Evolutionary conservation across 1,139 yeast genomes (phyloP), one percentile per base, ranked within the genome.

Genomic region (Yamadazyma triangularis): DNA sequence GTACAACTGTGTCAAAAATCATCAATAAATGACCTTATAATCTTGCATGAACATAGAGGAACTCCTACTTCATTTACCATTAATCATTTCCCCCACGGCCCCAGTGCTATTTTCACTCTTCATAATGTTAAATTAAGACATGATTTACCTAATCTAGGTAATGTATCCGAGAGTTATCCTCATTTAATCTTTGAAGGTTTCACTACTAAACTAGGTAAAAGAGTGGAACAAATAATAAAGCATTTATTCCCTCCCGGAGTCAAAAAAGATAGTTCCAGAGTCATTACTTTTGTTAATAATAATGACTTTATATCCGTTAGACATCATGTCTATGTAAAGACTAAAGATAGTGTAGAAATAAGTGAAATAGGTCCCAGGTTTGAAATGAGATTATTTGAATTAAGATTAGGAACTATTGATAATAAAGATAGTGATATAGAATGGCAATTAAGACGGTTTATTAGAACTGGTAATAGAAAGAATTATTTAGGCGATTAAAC

Each of bases 311-410:
- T 91, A 35, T 77, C 88, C 37, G 96, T 91, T 5, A 75, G 99
- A 58, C 98, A 91, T 53, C 99, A 91, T 53, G 85, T 93, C 2
- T 93, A 84, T 53, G 95, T 89, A 9, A 79, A 77, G 50, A 87
- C 96, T 1, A 78, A 83, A 45, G 96, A 88, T 38, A 76, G 82
- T 22, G 95, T 88, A 3, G 98, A 91, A 53, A 62, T 91, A 39
- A 91, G 96, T 40, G 99, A 91, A 53, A 84, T 93, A 24, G 99
- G 99, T 0, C 99, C 99, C 10, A 68, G 99, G 39, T 91, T 91
- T 50, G 98, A 93, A 60, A 88, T 91, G 97, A 77, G 88, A 54
- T 63, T 91, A 40, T 91, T 79, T 53, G 96, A 91, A 54, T 64
- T 93, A 41, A 76, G 81, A 51, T 68, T 93, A 44, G 97, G 99